These are phyloP conservation scores for Termitomyces heimii DNA, from an alignment of 768 basidiomycete species.

Conservation along the genomic window DNA sequence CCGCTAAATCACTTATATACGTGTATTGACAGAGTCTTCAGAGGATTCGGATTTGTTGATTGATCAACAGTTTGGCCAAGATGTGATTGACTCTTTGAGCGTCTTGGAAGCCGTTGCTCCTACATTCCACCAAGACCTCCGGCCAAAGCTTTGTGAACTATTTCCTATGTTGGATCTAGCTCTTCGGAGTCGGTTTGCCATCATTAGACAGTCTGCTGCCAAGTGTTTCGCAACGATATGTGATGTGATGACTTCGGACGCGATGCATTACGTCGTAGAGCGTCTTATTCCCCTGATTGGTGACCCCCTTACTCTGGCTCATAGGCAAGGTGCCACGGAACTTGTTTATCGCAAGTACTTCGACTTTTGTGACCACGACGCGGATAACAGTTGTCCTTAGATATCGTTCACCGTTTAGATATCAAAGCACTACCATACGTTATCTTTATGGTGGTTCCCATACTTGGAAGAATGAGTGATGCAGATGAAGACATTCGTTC, in stretches of 20 bases:
- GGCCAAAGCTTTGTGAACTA: slow-evolving; percentile 60
- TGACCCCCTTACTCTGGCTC: slow-evolving; percentile 66
- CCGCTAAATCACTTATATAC: not conserved
- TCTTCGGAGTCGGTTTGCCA: slow-evolving; percentile 81
- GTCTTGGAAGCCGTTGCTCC: slow-evolving; percentile 81
- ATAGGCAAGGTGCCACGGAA: slow-evolving; percentile 89
- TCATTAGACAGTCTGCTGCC: slow-evolving; percentile 85
- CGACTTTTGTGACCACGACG: not conserved
- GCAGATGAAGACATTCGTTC: slow-evolving; percentile 86
- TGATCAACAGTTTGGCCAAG: slow-evolving; percentile 74
- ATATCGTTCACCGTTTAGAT: slow-evolving; percentile 87
- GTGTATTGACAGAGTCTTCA: slow-evolving; percentile 36
- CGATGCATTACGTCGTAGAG: slow-evolving; percentile 89
- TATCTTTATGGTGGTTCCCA: slow-evolving; percentile 93
- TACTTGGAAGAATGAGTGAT: slow-evolving; percentile 97
- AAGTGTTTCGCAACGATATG: slow-evolving; percentile 86
- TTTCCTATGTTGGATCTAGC: slow-evolving; percentile 76
- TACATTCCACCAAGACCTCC: slow-evolving; percentile 64
- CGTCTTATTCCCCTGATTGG: slow-evolving; percentile 74
- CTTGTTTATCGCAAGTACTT: slow-evolving; percentile 79
- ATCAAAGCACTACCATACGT: slow-evolving; percentile 95
- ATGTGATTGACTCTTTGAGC: slow-evolving; percentile 89
- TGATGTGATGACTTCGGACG: slow-evolving; percentile 76
- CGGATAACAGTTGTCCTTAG: slow-evolving; percentile 35
- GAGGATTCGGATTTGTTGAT: slow-evolving; percentile 58